Conservation (phyloP, 768 basidiomycete species). For the Lactarius vividus region DNA sequence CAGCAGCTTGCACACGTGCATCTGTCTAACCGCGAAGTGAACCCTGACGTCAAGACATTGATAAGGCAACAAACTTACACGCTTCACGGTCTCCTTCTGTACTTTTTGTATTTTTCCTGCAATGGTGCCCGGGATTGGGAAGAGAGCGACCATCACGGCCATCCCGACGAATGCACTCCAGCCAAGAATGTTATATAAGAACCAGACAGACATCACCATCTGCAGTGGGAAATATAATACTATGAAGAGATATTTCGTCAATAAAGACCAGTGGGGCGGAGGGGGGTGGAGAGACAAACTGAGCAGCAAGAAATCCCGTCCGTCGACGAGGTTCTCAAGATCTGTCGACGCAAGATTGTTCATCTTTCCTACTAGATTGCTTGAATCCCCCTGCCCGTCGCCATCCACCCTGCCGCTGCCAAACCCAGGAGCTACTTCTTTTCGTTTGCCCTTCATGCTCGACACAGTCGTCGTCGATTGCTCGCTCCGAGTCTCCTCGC, state of each 20-base stretch:
- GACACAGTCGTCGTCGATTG: constrained; percentile 13
- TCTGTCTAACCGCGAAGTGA: no score
- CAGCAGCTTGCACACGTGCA: no score
- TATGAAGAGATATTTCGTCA: background rate
- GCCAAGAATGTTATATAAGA: constrained; percentile 46
- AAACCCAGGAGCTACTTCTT: background rate
- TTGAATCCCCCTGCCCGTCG: constrained; percentile 33
- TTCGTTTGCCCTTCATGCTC: constrained; percentile 27
- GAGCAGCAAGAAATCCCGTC: constrained; percentile 30
- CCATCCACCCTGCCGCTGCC: constrained; percentile 30
- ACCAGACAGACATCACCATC: constrained; percentile 38
- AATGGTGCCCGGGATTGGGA: constrained; percentile 44
- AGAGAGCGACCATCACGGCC: constrained; percentile 38
- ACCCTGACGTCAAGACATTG: no score
- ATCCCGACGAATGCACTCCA: constrained; percentile 49
- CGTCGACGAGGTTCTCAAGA: constrained; percentile 35
- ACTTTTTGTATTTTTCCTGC: constrained; percentile 37
- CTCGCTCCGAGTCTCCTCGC: constrained; percentile 9
- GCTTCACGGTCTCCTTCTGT: constrained; percentile 42
- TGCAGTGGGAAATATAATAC: constrained; percentile 43
- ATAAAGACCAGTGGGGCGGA: background rate
- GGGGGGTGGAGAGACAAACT: constrained; percentile 6
- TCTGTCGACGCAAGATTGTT: constrained; percentile 76
- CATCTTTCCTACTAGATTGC: constrained; percentile 67
- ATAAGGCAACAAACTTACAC: constrained; percentile 29